Base-by-base conservation (phyloP, 2,329 filamentous ascomycete species). In the Dactylellina haptotyla region DNA sequence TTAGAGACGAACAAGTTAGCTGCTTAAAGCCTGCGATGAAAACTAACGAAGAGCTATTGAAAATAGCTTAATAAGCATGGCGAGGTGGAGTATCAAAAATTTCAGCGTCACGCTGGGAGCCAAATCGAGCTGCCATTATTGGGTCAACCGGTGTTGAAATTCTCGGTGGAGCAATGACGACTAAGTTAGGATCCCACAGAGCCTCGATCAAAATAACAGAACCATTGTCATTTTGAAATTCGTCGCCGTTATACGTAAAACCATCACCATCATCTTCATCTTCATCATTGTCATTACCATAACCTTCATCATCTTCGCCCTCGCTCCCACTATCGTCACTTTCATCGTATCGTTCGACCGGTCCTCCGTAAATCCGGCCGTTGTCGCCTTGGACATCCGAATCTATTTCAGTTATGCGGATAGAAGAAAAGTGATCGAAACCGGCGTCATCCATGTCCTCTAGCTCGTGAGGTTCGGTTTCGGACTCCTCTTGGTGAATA, bases 401-500 rank as follows among this genome's bases (percentile, higher is more conserved):
- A 2, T 57, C 50, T n/a, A 46, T 25, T 3, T 9, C 26, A 34
- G n/a, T n/a, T n/a, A n/a, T n/a, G n/a, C n/a, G n/a, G n/a, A n/a
- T n/a, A n/a, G n/a, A n/a, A n/a, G n/a, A n/a, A n/a, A n/a, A n/a
- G n/a, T n/a, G n/a, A n/a, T n/a, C n/a, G n/a, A n/a, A n/a, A n/a
- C n/a, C n/a, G n/a, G n/a, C n/a, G n/a, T n/a, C n/a, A n/a, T n/a
- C 20, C 6, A 28, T 30, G 14, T 25, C 39, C 16, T 28, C 54
- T 28, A 25, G 1, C 18, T 34, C 14, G 30, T 45, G 10, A 18
- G 2, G n/a, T 34, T 41, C 45, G 45, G 12, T 8, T 4, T 57
- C 23, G 12, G 39, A n/a, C 14, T 57, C 18, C 9, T 71, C 66
- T 59, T 71, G 23, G 16, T 65, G 41, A 18, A 72, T 65, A 5